Evolutionary conservation across 345 rosid genomes (phyloP).

Genomic region (Raphanus sativus): DNA sequence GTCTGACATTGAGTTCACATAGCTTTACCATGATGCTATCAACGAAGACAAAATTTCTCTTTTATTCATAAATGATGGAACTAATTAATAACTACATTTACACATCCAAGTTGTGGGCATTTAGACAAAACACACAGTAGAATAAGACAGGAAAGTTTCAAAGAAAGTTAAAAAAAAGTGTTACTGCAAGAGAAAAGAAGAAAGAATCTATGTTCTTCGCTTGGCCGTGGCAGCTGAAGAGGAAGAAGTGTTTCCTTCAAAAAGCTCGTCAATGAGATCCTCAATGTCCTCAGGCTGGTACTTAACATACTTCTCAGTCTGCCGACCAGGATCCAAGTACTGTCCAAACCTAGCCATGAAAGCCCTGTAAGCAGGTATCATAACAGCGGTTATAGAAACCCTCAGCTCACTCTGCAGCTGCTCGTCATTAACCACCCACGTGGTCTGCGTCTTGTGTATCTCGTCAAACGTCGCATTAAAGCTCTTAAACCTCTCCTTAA

Average conservation of each 20-base stretch:
- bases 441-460: conserved; percentile 80
- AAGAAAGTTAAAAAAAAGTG: neutral
- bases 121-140: conserved; percentile 30
- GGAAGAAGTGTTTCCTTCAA: conserved; percentile 61
- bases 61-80: neutral
- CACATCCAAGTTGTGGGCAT: conserved; percentile 31
- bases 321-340: conserved; percentile 75
- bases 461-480: conserved; percentile 85
- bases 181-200: conserved; percentile 22
- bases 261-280: conserved; percentile 70
- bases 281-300: conserved; percentile 89
- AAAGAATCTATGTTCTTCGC: conserved; percentile 49
- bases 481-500: conserved; percentile 88
- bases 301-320: conserved; percentile 82
- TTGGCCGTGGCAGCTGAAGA: conserved; percentile 32
- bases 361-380: conserved; percentile 80
- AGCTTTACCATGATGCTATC: no score
- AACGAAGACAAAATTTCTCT: no score
- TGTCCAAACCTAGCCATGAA: conserved; percentile 75
- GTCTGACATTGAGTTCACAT: no score
- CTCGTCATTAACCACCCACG: conserved; percentile 87
- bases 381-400: conserved; percentile 74
- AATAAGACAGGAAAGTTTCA: conserved; percentile 6
- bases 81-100: conserved; percentile 36
- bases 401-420: conserved; percentile 92